Evolutionary conservation across 257 asterid species (phyloP).

Genomic region (Solanum gandarillasii): DNA sequence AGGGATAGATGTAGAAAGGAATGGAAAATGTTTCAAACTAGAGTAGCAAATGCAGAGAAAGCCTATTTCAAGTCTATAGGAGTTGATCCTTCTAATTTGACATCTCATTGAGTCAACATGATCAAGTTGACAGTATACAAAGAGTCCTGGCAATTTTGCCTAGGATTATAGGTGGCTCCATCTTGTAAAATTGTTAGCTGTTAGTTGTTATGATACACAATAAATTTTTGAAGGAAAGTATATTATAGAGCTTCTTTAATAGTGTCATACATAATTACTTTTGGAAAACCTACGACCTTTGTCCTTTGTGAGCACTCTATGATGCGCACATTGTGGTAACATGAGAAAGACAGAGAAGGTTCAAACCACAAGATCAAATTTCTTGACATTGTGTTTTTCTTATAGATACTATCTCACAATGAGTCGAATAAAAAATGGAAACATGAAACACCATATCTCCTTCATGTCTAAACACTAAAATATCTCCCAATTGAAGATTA

Average conservation of each 20-base stretch:
- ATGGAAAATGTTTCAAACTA: constrained; percentile 60
- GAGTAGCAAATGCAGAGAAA: constrained; percentile 57
- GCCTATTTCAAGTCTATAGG: constrained; percentile 45
- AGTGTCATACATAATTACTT: background rate
- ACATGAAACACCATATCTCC: background rate
- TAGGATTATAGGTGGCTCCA: background rate
- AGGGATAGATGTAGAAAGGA: constrained; percentile 56
- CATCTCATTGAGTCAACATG: constrained; percentile 6
- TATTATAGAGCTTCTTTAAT: background rate
- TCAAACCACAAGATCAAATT: too few relatives aligned
- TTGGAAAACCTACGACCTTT: accelerated
- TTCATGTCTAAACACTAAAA: background rate
- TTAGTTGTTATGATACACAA: background rate
- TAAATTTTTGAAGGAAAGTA: background rate
- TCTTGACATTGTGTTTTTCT: background rate
- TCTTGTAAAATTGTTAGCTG: background rate
- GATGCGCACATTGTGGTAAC: background rate
- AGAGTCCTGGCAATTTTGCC: background rate
- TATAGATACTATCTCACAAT: background rate
- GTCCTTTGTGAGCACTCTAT: background rate
- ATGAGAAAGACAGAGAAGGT: too few relatives aligned
- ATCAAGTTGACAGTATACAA: background rate
- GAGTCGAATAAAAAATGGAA: background rate
- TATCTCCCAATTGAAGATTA: background rate
- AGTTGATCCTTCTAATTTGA: constrained; percentile 27